phyloP scores from a whole-genome alignment of 2,329 filamentous ascomycete species.

The Aspergillus pseudoviridinutans region DNA sequence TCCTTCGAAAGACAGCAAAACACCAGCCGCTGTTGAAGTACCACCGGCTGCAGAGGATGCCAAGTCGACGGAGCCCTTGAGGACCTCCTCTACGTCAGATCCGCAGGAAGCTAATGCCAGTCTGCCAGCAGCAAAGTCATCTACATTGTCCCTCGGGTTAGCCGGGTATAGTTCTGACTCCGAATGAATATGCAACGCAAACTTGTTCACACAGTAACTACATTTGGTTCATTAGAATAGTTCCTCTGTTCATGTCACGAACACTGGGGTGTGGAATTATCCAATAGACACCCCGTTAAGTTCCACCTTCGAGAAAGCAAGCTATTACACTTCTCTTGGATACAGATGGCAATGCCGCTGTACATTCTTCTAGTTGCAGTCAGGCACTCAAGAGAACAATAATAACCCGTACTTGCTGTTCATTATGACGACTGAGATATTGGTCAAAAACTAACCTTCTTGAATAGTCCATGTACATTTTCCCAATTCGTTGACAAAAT shows the following conservation, averaged over 20 bases:
- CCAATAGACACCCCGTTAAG: neutral
- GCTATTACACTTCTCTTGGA: neutral
- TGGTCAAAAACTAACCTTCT: neutral
- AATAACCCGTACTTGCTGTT: neutral
- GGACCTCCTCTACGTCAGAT: neutral
- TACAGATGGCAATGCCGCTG: neutral
- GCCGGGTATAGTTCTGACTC: conserved; percentile 40
- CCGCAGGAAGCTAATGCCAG: neutral
- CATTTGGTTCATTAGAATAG: neutral
- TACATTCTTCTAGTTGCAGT: neutral
- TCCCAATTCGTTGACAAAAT: neutral
- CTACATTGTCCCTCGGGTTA: conserved; percentile 30
- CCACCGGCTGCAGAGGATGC: neutral
- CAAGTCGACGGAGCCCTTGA: neutral
- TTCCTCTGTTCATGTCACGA: neutral
- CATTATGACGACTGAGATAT: neutral
- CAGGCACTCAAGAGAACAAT: neutral
- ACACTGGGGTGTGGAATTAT: neutral
- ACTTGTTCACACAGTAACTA: neutral
- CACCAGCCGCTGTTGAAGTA: neutral
- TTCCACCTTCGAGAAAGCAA: neutral
- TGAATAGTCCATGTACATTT: neutral
- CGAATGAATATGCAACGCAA: conserved; percentile 23
- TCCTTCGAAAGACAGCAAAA: neutral
- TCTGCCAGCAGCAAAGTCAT: conserved; percentile 14